Evolutionary conservation across 495 filamentous ascomycete species (phyloP).

Genomic region (Talaromyces wortmannii): DNA sequence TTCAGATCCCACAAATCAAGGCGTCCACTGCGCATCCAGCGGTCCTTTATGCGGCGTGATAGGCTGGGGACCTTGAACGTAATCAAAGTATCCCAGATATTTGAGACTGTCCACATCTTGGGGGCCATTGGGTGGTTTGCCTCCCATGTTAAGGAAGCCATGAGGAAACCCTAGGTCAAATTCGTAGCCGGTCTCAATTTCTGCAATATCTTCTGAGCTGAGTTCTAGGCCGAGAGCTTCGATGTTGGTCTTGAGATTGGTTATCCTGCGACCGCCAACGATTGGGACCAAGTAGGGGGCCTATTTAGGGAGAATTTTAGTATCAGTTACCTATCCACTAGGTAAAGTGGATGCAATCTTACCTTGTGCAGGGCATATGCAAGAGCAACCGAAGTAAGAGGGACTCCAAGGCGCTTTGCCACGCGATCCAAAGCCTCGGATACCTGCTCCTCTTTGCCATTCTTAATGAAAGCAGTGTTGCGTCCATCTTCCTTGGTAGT

Average conservation of each 20-base stretch:
- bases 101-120: too few species aligned
- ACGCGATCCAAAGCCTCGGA: slow-evolving; percentile 51
- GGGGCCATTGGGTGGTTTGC: too few species aligned
- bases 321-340: neutral
- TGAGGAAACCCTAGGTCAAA: slow-evolving; percentile 60
- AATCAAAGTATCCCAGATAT: too few species aligned
- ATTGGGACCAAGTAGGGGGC: slow-evolving; percentile 70
- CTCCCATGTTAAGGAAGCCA: slow-evolving; percentile 29
- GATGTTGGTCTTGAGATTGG: slow-evolving; percentile 61
- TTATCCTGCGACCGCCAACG: slow-evolving; percentile 57
- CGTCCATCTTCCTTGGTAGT: slow-evolving; percentile 18
- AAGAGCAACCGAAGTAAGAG: slow-evolving; percentile 43
- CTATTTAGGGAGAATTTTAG: neutral
- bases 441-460: slow-evolving; percentile 43
- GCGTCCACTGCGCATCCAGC: too few species aligned
- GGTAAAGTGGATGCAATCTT: neutral
- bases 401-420: slow-evolving; percentile 42
- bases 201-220: slow-evolving; percentile 52
- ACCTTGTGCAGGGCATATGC: slow-evolving; percentile 66
- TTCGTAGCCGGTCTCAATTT: slow-evolving; percentile 54
- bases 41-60: too few species aligned
- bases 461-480: slow-evolving; percentile 15
- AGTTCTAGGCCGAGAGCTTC: slow-evolving; percentile 54
- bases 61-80: too few species aligned
- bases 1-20: too few species aligned